Evolutionary conservation across 352 stramenopile genomes (phyloP).

Genomic region (Stramenopiles sp.): DNA sequence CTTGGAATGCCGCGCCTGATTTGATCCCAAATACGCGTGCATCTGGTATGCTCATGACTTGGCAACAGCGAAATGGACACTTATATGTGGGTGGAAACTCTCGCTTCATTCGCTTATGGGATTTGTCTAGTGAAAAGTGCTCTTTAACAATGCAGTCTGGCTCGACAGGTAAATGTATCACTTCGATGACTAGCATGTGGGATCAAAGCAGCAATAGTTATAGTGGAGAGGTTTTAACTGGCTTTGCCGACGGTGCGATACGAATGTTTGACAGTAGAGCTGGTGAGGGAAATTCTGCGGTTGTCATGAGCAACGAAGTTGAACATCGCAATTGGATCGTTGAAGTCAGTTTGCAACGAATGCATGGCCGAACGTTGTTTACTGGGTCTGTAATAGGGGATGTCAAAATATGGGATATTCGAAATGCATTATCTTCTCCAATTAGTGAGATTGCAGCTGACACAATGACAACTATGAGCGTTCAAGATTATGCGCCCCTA

Average conservation of each 20-base stretch:
- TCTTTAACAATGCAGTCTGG: slow-evolving; percentile 47
- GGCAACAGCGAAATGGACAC: slow-evolving; percentile 66
- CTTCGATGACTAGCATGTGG: slow-evolving; percentile 51
- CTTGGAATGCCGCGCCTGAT: slow-evolving; percentile 77
- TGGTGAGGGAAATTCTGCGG: too few relatives aligned
- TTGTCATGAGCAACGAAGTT: too few relatives aligned
- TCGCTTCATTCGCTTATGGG: slow-evolving; percentile 70
- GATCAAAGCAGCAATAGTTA: slow-evolving; percentile 25
- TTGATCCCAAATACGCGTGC: slow-evolving; percentile 60
- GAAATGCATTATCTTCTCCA: slow-evolving; percentile 58
- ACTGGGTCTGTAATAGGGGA: slow-evolving; percentile 77
- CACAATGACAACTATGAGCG: slow-evolving; percentile 88
- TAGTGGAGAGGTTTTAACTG: slow-evolving; percentile 57
- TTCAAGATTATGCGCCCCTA: slow-evolving; percentile 83
- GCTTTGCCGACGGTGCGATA: slow-evolving; percentile 75
- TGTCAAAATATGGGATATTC: slow-evolving; percentile 90
- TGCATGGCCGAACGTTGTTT: slow-evolving; percentile 58
- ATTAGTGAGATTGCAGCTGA: too few relatives aligned
- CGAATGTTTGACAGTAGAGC: slow-evolving; percentile 79
- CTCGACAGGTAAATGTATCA: slow-evolving; percentile 67
- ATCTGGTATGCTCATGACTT: slow-evolving; percentile 84
- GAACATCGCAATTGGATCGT: too few relatives aligned
- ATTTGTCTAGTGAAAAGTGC: slow-evolving; percentile 73
- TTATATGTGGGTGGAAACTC: slow-evolving; percentile 79
- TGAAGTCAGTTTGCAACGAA: too few relatives aligned